Evolutionary conservation across 2,329 filamentous ascomycete genomes (phyloP), one percentile per base, ranked within the genome.

Genomic region (Claviceps humidiphila): DNA sequence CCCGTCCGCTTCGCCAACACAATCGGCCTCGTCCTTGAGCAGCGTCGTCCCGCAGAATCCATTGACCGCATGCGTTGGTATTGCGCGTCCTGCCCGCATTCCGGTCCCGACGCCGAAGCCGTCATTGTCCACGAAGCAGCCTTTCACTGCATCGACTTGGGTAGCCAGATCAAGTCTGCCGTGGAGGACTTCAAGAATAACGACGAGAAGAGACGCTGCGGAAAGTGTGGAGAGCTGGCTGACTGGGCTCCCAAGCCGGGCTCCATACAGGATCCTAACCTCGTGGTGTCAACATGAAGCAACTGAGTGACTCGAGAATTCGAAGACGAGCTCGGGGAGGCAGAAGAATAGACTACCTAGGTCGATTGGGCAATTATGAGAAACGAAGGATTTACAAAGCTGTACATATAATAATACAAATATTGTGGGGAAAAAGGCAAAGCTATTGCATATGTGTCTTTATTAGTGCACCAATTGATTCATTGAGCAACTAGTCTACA

Each of bases 1-100:
- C 91, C 93, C 0, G 88, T 97, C 38, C 82, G 91, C 54, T 97
- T 96, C 70, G 86, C 85, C 63, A 75, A 95, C 70, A 96, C 91
- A 0, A 89, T 97, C n/a, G 91, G 91, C 37, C 76, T 97, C 49
- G 91, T 97, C 38, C 74, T 97, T 54, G 91, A 97, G 74, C 88
- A 95, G 74, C 80, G 80, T 42, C 76, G 93, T 11, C 87, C 87
- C 0, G 71, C 76, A 41, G 80, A 69, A 4, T 82, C 80, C 30
- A 58, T 90, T 53, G 91, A 97, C 73, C 77, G 78, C 52, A 78
- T 97, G 78, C 75, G 89, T 57, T 97, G 90, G 91, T 97, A 97
- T 71, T 97, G 93, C 70, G 70, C 70, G 49, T 58, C 75, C 59
- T 95, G 89, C 55, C 71, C 74, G 30, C 45, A 11, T 9, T 11